Evolutionary conservation across 805 yeast species (phyloP), one percentile per base, ranked within the genome.

Genomic region (Candida nanaspora): DNA sequence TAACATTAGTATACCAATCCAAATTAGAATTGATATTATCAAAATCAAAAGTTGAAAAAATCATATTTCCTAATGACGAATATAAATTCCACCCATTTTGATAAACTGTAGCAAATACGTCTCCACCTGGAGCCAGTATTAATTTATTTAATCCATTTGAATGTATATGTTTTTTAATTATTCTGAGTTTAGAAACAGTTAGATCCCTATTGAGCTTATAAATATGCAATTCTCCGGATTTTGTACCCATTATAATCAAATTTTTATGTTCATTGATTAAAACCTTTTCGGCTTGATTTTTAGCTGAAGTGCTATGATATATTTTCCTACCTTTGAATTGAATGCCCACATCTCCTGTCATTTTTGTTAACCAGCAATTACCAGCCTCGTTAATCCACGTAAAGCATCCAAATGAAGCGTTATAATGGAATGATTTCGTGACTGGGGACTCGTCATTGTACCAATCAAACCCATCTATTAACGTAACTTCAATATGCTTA

Each of bases 61-160:
- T 63, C 30, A 66, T 52, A 47, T 70, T 68, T 1, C 81, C 81
- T 28, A 72, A 60, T 14, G 64, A 65, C 3, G 80, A 70, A 44
- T 61, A 63, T 21, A 70, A 43, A 37, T 65, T 65, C 79, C 79
- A 76, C 5, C 78, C 78, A 33, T 57, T 57, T 16, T 47, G 46
- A 40, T 46, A 61, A 10, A 54, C 38, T 4, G 52, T 40, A 5
- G 62, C 38, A 22, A 61, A 33, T 13, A 59, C 50, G 29, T 55
- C 54, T 6, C 62, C 63, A 38, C 51, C 47, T 2, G 59, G 59
- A 33, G 50, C 46, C 9, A 58, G 25, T 5, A 40, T 52, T 42
- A 53, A 48, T 53, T 38, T 65, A 56, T 16, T 51, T 53, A 55
- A 58, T 41, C 25, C 57, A 33, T 22, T 61, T 39, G 53, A 57